Conservation (phyloP, 257 asterid species). For the Solanum chaucha region DNA sequence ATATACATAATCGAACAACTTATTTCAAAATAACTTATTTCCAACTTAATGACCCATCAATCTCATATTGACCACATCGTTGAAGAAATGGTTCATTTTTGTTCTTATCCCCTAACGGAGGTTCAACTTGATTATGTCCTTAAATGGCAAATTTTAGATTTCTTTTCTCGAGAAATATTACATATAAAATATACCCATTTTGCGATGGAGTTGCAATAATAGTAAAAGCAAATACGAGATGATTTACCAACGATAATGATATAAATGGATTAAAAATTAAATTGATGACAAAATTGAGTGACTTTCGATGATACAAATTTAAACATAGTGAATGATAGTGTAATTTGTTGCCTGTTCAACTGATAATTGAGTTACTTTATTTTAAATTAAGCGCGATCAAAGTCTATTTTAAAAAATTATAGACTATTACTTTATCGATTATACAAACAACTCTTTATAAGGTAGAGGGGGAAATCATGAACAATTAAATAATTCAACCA, state of each 20-base stretch:
- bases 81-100: background rate
- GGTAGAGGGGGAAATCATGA: background rate
- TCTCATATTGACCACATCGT: background rate
- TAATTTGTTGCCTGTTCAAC: background rate
- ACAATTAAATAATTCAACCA: background rate
- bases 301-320: background rate
- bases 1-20: too few species aligned
- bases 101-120: background rate
- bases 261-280: background rate
- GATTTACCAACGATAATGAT: too few species aligned
- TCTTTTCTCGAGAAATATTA: too few species aligned
- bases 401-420: background rate
- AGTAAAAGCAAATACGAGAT: background rate
- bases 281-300: background rate
- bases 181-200: too few species aligned
- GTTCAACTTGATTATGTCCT: too few species aligned
- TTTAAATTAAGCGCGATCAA: background rate
- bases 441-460: background rate
- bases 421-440: too few species aligned
- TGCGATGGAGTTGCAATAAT: too few species aligned
- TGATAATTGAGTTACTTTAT: background rate
- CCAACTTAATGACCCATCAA: too few species aligned
- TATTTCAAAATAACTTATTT: too few species aligned
- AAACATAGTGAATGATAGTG: background rate
- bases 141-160: too few species aligned